A percentile compares a stretch with the other conserved stretches of the same genome.
Evolutionary conservation across 1,284 basidiomycete species (phyloP).

Genomic region (Singerocomus inundabilis): DNA sequence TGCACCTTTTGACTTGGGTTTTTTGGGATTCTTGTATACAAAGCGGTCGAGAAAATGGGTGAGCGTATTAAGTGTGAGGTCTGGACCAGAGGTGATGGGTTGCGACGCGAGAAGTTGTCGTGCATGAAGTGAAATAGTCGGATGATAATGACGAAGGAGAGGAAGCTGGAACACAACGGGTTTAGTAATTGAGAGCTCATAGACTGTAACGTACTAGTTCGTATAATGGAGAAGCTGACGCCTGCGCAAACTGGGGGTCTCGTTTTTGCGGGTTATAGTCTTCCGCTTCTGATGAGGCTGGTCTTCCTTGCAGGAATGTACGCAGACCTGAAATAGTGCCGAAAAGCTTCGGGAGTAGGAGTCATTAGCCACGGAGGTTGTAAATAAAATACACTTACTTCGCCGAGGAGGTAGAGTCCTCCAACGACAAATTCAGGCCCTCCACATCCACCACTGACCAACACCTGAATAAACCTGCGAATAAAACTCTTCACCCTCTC

Average conservation of each 20-base stretch:
- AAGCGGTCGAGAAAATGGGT: slow-evolving; percentile 87
- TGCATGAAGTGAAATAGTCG: slow-evolving; percentile 85
- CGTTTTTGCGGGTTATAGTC: slow-evolving; percentile 87
- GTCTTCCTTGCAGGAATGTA: slow-evolving; percentile 52
- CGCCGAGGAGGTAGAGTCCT: slow-evolving; percentile 73
- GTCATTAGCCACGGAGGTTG: not conserved
- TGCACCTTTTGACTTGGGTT: slow-evolving; percentile 69
- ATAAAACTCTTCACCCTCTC: slow-evolving; percentile 82
- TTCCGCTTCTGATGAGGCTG: slow-evolving; percentile 41
- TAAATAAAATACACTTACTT: slow-evolving; percentile 43
- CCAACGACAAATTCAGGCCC: slow-evolving; percentile 91
- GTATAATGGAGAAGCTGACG: slow-evolving; percentile 82
- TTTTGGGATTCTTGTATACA: slow-evolving; percentile 97
- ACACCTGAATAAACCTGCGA: slow-evolving; percentile 83
- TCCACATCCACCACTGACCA: slow-evolving; percentile 65
- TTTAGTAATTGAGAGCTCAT: not conserved
- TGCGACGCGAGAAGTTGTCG: slow-evolving; percentile 73
- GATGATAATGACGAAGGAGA: slow-evolving; percentile 87
- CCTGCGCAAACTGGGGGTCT: slow-evolving; percentile 87
- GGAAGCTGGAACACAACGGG: slow-evolving; percentile 53
- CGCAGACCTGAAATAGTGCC: slow-evolving; percentile 70
- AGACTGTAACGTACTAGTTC: slow-evolving; percentile 65
- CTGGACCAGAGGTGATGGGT: slow-evolving; percentile 78
- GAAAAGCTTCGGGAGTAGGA: slow-evolving; percentile 58
- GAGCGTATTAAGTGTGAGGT: slow-evolving; percentile 91